Evolutionary conservation across 805 yeast species (phyloP).

Genomic region (Saturnispora zaruensis): DNA sequence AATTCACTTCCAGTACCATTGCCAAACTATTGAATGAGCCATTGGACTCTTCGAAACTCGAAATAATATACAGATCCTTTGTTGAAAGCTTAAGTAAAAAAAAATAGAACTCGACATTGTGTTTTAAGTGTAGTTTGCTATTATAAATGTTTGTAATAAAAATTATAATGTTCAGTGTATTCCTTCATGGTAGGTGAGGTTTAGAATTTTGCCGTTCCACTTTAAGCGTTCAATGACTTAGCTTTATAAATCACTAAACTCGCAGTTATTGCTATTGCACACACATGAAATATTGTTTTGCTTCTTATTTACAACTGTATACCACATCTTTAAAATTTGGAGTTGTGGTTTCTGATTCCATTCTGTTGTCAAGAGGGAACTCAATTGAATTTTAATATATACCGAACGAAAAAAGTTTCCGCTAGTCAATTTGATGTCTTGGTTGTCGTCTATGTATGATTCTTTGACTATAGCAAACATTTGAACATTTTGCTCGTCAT

Average conservation of each 20-base stretch:
- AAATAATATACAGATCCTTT: constrained; percentile 3
- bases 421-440: background rate
- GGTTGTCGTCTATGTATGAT: background rate
- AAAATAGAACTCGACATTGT: background rate
- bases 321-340: background rate
- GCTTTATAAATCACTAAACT: background rate
- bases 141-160: background rate
- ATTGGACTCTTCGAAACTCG: background rate
- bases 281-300: background rate
- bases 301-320: background rate
- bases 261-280: background rate
- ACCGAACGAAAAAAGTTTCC: background rate
- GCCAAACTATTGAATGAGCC: constrained; percentile 3
- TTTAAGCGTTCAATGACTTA: background rate
- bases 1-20: background rate
- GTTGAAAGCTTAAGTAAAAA: constrained; percentile 1
- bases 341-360: background rate
- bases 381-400: background rate
- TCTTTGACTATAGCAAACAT: background rate
- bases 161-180: background rate
- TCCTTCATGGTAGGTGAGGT: background rate
- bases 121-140: background rate
- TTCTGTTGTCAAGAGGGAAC: background rate
- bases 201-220: background rate
- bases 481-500: background rate